These are phyloP conservation scores for Phytophthora agathidicida DNA, from an alignment of 352 stramenopile species.

Conservation along the genomic window DNA sequence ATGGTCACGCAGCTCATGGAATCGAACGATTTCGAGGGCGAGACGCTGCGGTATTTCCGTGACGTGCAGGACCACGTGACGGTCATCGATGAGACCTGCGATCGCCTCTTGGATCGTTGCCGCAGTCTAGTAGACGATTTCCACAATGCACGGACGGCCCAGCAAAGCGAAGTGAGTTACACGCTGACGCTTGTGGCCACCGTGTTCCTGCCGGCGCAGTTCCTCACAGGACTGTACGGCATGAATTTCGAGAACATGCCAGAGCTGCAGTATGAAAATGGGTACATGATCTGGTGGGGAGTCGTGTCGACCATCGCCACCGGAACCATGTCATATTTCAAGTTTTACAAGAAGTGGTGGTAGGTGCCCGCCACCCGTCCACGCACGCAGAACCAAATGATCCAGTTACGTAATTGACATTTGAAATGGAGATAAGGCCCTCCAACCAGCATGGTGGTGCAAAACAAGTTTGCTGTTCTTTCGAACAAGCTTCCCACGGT, in stretches of 20 bases:
- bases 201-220: constrained; percentile 85
- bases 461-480: neutral
- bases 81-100: constrained; percentile 82
- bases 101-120: constrained; percentile 78
- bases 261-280: constrained; percentile 74
- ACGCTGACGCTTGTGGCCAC: constrained; percentile 83
- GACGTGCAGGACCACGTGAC: constrained; percentile 88
- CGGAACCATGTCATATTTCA: constrained; percentile 61
- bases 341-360: constrained; percentile 80
- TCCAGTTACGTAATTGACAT: constrained; percentile 5
- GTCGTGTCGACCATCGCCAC: constrained; percentile 55
- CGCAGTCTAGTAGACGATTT: constrained; percentile 69
- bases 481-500: neutral
- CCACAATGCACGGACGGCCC: constrained; percentile 63
- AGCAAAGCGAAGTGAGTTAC: constrained; percentile 83
- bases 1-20: constrained; percentile 73
- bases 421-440: constrained; percentile 5
- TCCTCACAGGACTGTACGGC: constrained; percentile 88
- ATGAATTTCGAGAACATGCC: constrained; percentile 93
- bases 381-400: neutral
- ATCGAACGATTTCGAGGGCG: constrained; percentile 71
- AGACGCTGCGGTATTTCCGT: constrained; percentile 81
- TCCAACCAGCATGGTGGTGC: neutral
- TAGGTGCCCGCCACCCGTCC: constrained; percentile 21
- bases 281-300: constrained; percentile 85